Percentiles rank a stretch among this genome's conserved stretches.
Conservation (phyloP, 164 flowering plant genomes). For the grape (Vitis vinifera) region DNA sequence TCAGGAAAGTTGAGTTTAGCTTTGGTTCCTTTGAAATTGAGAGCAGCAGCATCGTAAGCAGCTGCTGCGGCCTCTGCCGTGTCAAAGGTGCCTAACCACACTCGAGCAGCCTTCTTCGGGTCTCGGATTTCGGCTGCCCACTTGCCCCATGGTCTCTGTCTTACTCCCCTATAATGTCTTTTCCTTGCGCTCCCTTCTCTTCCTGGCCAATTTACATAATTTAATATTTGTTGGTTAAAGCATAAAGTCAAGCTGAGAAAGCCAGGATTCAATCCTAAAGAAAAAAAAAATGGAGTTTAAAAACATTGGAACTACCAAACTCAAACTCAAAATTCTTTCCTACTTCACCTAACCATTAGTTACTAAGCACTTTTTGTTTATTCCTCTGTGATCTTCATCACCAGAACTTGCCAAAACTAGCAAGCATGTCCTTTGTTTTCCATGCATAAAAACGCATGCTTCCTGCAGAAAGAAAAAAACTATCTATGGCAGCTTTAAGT, state of each 20-base stretch:
- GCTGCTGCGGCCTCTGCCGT: constrained; percentile 61
- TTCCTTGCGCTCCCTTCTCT: constrained; percentile 12
- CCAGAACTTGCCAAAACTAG: not conserved
- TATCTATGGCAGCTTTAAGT: no score
- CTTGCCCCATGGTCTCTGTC: constrained; percentile 68
- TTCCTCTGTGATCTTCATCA: no score
- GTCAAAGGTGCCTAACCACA: constrained; percentile 62
- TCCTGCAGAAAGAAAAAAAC: no score
- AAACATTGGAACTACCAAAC: not conserved
- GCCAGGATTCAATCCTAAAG: no score
- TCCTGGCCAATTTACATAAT: no score
- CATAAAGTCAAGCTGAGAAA: no score
- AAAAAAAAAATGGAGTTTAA: not conserved
- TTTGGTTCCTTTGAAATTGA: constrained; percentile 50
- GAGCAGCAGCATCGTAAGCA: constrained; percentile 61
- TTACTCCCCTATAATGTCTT: constrained; percentile 58
- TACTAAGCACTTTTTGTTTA: no score
- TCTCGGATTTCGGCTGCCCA: constrained; percentile 74
- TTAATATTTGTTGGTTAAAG: no score
- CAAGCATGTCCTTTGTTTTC: not conserved
- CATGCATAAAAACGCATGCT: not conserved
- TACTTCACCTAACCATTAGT: no score
- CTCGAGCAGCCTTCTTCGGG: constrained; percentile 60
- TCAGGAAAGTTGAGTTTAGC: constrained; percentile 67
- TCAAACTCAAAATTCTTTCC: no score